These are phyloP conservation scores for Daedalea quercina DNA, from an alignment of 768 basidiomycete genomes.

Conservation along the genomic window DNA sequence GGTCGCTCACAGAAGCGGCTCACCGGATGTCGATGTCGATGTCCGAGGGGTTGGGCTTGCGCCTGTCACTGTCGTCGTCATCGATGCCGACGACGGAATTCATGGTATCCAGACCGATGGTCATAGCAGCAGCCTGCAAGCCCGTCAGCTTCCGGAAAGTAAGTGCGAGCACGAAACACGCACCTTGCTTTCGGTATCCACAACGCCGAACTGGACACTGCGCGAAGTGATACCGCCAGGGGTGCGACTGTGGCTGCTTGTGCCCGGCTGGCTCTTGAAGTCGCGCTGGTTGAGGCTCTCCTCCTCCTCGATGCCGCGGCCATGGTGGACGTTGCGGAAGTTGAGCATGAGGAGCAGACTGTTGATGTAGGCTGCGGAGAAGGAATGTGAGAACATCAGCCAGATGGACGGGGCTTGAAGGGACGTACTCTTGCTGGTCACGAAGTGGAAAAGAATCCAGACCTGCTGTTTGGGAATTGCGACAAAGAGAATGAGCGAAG, in stretches of 20 bases:
- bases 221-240: constrained; percentile 3
- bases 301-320: constrained; percentile 18
- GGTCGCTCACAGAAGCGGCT: background rate
- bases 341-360: constrained; percentile 18
- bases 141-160: background rate
- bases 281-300: constrained; percentile 14
- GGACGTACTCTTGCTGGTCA: constrained; percentile 12
- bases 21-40: background rate
- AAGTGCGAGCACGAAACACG: background rate
- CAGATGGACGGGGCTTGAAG: background rate
- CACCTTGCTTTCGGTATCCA: constrained; percentile 11
- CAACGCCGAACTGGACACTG: constrained; percentile 15
- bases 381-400: background rate
- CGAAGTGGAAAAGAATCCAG: constrained; percentile 18
- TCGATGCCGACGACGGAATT: constrained; percentile 2
- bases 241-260: background rate
- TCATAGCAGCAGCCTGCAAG: background rate
- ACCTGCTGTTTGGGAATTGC: constrained; percentile 9
- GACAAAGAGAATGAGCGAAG: constrained; percentile 8
- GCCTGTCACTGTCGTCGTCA: constrained; percentile 6
- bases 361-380: constrained; percentile 14
- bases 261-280: constrained; percentile 3
- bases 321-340: constrained; percentile 16
- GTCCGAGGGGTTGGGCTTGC: background rate
- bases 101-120: constrained; percentile 15